Evolutionary conservation across 2,329 filamentous ascomycete genomes (phyloP).

Genomic region (Paraphoma chrysanthemicola): DNA sequence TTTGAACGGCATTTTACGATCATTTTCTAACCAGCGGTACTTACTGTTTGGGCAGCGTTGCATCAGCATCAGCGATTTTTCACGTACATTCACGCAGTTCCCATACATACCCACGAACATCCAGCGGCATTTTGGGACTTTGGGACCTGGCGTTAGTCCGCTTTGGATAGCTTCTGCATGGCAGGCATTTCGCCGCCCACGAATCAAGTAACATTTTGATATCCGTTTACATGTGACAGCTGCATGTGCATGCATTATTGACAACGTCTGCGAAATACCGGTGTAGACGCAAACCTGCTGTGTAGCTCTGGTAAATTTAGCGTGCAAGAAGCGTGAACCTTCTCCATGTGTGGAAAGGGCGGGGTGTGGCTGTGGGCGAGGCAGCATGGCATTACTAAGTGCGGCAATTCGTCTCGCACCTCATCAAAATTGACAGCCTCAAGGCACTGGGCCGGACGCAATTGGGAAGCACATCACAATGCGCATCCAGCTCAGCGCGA

Average conservation of each 20-base stretch:
- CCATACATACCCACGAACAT: constrained; percentile 10
- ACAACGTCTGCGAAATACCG: not conserved
- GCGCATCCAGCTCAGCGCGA: not conserved
- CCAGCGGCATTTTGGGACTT: constrained; percentile 11
- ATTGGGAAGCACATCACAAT: not conserved
- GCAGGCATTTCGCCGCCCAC: constrained; percentile 3
- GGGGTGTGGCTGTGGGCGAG: not conserved
- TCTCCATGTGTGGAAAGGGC: not conserved
- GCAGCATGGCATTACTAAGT: not conserved
- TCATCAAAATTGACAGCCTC: not conserved
- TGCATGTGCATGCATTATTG: constrained; percentile 2
- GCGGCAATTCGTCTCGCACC: not conserved
- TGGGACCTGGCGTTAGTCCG: constrained; percentile 13
- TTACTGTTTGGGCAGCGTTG: constrained; percentile 16
- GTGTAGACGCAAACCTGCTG: not conserved
- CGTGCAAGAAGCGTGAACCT: not conserved
- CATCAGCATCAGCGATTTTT: constrained; percentile 6
- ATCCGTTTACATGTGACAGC: not conserved
- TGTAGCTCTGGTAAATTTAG: not conserved
- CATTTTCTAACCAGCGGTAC: not conserved
- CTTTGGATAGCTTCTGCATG: constrained; percentile 20
- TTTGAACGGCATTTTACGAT: not conserved
- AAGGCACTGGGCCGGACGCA: too few species aligned
- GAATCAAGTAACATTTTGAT: constrained; percentile 17
- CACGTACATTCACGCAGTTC: constrained; percentile 7